Conservation (phyloP, 768 basidiomycete genomes). For the Vararia minispora region DNA sequence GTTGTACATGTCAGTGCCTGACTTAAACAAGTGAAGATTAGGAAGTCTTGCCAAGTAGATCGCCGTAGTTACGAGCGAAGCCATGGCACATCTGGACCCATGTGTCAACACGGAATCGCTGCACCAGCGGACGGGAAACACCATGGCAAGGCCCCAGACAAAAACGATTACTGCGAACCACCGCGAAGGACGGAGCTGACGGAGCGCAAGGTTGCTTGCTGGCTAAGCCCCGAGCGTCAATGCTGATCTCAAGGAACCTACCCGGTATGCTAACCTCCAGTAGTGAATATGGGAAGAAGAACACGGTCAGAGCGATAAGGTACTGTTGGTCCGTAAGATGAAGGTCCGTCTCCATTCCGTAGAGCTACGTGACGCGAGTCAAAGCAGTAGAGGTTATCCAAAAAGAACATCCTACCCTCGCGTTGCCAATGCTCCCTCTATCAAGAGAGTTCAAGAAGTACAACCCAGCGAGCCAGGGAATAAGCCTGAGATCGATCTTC, state of each 20-base stretch:
- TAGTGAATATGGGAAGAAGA: conserved; percentile 65
- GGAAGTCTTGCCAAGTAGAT: conserved; percentile 38
- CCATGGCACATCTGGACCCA: conserved; percentile 52
- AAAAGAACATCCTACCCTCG: conserved; percentile 34
- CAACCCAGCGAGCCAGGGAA: conserved; percentile 67
- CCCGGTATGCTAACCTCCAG: conserved; percentile 60
- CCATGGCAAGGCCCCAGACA: conserved; percentile 32
- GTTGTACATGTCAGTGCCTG: not conserved
- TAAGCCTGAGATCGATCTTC: conserved; percentile 53
- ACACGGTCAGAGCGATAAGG: conserved; percentile 56
- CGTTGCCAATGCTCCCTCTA: conserved; percentile 57
- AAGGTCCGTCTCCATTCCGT: conserved; percentile 43
- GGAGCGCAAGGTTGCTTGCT: conserved; percentile 50
- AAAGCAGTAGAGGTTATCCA: not conserved
- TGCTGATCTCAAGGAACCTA: not conserved
- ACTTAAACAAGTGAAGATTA: not conserved
- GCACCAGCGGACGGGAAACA: conserved; percentile 6
- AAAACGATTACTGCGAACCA: conserved; percentile 42
- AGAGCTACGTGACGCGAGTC: conserved; percentile 31
- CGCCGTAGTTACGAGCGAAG: conserved; percentile 46
- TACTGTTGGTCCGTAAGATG: conserved; percentile 55
- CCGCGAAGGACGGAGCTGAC: conserved; percentile 49
- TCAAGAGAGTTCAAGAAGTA: conserved; percentile 70
- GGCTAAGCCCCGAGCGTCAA: conserved; percentile 27
- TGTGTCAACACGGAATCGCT: no score